A percentile compares a stretch with the other conserved stretches of the same genome.
These are phyloP conservation scores for Lentinula guzmanii DNA, from an alignment of 768 basidiomycete species.

Conservation along the genomic window DNA sequence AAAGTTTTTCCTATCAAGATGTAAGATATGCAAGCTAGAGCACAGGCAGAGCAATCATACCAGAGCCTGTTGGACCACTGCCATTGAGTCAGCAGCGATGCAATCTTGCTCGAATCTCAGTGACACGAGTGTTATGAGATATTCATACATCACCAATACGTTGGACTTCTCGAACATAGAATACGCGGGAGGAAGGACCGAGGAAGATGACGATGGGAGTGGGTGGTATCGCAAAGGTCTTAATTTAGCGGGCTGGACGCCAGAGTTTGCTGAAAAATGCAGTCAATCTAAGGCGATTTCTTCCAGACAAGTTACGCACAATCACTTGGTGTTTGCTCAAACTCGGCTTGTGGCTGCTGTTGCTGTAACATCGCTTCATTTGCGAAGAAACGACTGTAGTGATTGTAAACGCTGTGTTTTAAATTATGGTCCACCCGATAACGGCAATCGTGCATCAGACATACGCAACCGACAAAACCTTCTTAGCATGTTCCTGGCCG, in stretches of 20 bases:
- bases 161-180: slow-evolving; percentile 93
- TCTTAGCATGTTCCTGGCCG: slow-evolving; percentile 91
- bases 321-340: slow-evolving; percentile 9
- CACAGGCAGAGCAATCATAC: slow-evolving; percentile 27
- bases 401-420: slow-evolving; percentile 76
- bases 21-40: neutral
- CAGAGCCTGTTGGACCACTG: slow-evolving; percentile 84
- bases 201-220: slow-evolving; percentile 18
- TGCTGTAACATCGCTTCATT: slow-evolving; percentile 50
- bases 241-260: slow-evolving; percentile 52
- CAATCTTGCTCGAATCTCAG: no score
- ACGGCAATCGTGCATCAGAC: slow-evolving; percentile 23
- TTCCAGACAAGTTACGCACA: slow-evolving; percentile 8
- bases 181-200: slow-evolving; percentile 35
- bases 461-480: slow-evolving; percentile 89
- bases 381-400: slow-evolving; percentile 83
- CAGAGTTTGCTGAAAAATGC: slow-evolving; percentile 23
- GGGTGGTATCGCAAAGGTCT: slow-evolving; percentile 48
- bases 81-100: neutral
- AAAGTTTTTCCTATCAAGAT: slow-evolving; percentile 73
- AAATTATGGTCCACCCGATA: no score
- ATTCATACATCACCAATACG: slow-evolving; percentile 77
- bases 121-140: neutral
- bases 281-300: slow-evolving; percentile 2
- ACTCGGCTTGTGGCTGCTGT: slow-evolving; percentile 19